A percentile compares a stretch with the other conserved stretches of the same genome.
These are phyloP conservation scores for Chlamydomonas incerta DNA, from an alignment of 139 green algal genomes.

Conservation along the genomic window DNA sequence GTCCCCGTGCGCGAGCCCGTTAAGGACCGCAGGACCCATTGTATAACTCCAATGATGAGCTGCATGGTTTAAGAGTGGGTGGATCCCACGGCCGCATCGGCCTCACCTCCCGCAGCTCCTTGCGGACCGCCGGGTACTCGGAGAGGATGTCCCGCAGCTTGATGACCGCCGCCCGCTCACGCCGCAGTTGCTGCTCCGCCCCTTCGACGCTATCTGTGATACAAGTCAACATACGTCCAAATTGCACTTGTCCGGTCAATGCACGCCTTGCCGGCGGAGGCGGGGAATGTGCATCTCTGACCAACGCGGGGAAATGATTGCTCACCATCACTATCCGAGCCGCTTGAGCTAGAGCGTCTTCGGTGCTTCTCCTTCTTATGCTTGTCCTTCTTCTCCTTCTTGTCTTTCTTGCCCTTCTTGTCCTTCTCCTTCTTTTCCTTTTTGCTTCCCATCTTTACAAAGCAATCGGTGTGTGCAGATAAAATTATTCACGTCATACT, in stretches of 20 bases:
- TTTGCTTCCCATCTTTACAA: background rate
- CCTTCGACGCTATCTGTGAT: background rate
- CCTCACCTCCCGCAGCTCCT: constrained; percentile 52
- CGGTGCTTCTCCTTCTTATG: constrained; percentile 51
- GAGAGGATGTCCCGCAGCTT: constrained; percentile 39
- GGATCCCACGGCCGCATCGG: no score
- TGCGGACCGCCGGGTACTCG: constrained; percentile 32
- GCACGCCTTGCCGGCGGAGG: no score
- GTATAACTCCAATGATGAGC: no score
- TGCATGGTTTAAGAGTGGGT: no score
- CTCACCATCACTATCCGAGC: constrained; percentile 38
- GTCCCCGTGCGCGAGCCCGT: no score
- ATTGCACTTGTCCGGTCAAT: no score
- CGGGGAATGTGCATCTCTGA: background rate
- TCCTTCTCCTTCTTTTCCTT: constrained; percentile 63
- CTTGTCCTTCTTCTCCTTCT: constrained; percentile 61
- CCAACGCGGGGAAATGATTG: no score
- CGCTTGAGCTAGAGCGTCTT: constrained; percentile 36
- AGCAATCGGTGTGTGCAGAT: no score
- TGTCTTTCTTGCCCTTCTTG: constrained; percentile 50
- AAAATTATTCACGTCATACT: no score
- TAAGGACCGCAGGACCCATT: no score
- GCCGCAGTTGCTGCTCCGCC: constrained; percentile 31
- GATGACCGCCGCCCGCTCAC: constrained; percentile 41
- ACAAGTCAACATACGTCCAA: no score